Conservation (phyloP, 805 yeast genomes). For the Teunomyces atbi region DNA sequence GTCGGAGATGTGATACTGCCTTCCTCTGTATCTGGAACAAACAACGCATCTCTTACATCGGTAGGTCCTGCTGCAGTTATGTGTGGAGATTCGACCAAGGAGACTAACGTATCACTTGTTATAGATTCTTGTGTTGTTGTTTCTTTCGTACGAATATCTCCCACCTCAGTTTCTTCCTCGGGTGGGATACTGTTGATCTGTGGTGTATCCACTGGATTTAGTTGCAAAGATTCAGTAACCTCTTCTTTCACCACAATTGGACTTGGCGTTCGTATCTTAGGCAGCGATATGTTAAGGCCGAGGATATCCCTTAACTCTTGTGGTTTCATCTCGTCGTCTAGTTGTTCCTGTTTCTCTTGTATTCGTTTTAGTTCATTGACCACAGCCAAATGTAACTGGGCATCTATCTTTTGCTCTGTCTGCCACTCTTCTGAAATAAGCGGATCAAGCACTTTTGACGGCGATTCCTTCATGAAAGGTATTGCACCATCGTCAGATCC, state of each 20-base stretch:
- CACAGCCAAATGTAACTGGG: not conserved
- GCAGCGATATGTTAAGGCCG: not conserved
- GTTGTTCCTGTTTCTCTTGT: not conserved
- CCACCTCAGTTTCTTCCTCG: not conserved
- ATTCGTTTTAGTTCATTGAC: not conserved
- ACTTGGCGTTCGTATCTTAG: not conserved
- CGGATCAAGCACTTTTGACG: not conserved
- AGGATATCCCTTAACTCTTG: not conserved
- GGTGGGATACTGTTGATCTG: not conserved
- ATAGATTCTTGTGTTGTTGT: not conserved
- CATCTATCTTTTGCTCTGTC: not conserved
- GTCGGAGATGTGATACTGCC: too few species aligned
- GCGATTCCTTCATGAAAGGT: not conserved
- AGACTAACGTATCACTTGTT: not conserved
- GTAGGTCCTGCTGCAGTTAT: too few species aligned
- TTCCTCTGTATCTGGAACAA: too few species aligned
- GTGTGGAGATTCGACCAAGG: too few species aligned
- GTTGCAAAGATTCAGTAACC: not conserved
- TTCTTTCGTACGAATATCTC: not conserved
- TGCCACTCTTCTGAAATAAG: not conserved
- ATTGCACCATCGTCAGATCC: not conserved
- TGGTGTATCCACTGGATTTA: not conserved
- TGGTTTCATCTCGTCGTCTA: not conserved
- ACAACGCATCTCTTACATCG: too few species aligned
- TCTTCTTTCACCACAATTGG: not conserved